A percentile compares a stretch with the other conserved stretches of the same genome.
phyloP scores from a whole-genome alignment of 257 asterid genomes.

The Ballota nigra region DNA sequence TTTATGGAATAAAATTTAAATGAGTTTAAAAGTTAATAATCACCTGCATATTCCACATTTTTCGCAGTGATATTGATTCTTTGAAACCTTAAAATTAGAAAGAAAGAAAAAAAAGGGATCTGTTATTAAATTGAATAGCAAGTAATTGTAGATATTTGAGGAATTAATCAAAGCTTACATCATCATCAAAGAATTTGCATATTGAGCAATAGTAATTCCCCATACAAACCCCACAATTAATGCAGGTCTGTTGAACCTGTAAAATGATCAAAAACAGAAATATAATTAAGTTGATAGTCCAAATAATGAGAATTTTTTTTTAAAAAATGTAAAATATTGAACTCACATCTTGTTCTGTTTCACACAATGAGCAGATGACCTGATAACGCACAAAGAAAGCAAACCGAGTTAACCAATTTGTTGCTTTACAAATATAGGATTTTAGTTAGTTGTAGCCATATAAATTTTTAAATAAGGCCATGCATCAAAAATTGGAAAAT shows the following conservation, averaged over 20 bases:
- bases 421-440: background rate
- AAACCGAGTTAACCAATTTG: background rate
- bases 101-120: background rate
- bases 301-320: too few species aligned
- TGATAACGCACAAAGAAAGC: conserved; percentile 6
- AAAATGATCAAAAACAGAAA: background rate
- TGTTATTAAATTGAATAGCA: background rate
- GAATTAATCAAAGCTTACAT: conserved; percentile 35
- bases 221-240: conserved; percentile 54
- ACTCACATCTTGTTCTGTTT: conserved; percentile 48
- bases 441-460: background rate
- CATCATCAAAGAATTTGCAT: conserved; percentile 75
- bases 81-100: conserved; percentile 40
- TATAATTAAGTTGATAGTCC: background rate
- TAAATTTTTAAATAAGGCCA: background rate
- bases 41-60: conserved; percentile 84
- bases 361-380: conserved; percentile 38
- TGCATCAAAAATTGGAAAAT: background rate
- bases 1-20: too few species aligned
- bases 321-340: background rate
- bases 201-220: conserved; percentile 61
- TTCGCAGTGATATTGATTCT: conserved; percentile 72
- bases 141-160: background rate
- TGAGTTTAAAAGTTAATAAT: background rate
- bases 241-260: conserved; percentile 37